These are phyloP conservation scores for Macrotyloma uniflorum DNA, from an alignment of 306 rosid genomes.

Conservation along the genomic window DNA sequence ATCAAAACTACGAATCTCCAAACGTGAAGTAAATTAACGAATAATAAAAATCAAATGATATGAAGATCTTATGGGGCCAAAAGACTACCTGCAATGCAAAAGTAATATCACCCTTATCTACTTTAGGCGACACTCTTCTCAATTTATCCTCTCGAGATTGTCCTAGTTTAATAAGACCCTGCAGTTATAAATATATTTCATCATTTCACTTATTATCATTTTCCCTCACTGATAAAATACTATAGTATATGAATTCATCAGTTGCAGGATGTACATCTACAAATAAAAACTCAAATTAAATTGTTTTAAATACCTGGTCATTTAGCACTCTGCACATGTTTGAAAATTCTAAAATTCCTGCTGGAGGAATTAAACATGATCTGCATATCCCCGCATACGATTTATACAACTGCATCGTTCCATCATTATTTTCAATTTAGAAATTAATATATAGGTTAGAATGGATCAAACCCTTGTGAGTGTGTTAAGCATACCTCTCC, in stretches of 20 bases:
- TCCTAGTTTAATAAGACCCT: slow-evolving; percentile 90
- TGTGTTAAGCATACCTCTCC: slow-evolving; percentile 64
- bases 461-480: not conserved
- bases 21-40: not conserved
- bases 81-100: slow-evolving; percentile 78
- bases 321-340: slow-evolving; percentile 79
- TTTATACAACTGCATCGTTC: slow-evolving; percentile 78
- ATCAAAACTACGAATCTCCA: slow-evolving; percentile 1
- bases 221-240: not conserved
- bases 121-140: slow-evolving; percentile 67
- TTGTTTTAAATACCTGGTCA: slow-evolving; percentile 70
- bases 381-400: slow-evolving; percentile 71
- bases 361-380: slow-evolving; percentile 64
- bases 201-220: slow-evolving; percentile 21
- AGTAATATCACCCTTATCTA: slow-evolving; percentile 73
- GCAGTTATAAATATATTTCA: slow-evolving; percentile 24
- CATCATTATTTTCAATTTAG: slow-evolving; percentile 32
- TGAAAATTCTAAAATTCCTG: slow-evolving; percentile 74
- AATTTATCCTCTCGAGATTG: slow-evolving; percentile 74
- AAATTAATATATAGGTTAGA: slow-evolving; percentile 1
- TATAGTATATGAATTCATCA: not conserved
- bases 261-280: not conserved
- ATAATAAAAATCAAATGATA: not conserved
- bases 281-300: slow-evolving; percentile 5
- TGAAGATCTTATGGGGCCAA: not conserved